These are phyloP conservation scores for Castanea sativa DNA, from an alignment of 306 rosid genomes.

Conservation along the genomic window DNA sequence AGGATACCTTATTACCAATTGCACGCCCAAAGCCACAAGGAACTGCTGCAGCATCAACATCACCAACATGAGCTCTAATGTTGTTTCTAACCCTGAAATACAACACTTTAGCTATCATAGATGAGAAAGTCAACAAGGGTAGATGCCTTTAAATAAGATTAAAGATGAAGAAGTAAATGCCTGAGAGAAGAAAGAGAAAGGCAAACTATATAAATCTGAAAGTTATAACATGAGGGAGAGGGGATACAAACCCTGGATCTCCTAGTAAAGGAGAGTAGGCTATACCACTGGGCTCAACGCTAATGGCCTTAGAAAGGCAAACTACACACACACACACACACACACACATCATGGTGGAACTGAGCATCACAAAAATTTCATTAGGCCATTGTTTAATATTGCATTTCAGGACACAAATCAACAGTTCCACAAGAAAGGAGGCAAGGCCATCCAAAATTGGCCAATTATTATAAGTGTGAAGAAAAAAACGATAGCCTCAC, in stretches of 20 bases:
- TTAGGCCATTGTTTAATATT: conserved; percentile 7
- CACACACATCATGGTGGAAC: background rate
- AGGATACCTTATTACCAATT: conserved; percentile 89
- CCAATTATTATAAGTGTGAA: conserved; percentile 21
- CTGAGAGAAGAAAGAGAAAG: conserved; percentile 1
- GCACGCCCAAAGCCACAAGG: conserved; percentile 99
- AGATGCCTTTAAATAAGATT: conserved; percentile 7
- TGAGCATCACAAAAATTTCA: background rate
- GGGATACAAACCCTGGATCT: too few relatives aligned
- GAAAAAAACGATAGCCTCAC: conserved; percentile 15
- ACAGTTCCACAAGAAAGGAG: conserved; percentile 11
- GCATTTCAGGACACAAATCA: conserved; percentile 16
- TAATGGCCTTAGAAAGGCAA: too few relatives aligned
- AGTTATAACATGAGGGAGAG: too few relatives aligned
- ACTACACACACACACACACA: too few relatives aligned
- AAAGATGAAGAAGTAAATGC: background rate
- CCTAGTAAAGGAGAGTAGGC: too few relatives aligned
- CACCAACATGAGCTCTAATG: conserved; percentile 77
- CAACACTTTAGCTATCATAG: conserved; percentile 28
- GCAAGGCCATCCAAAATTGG: conserved; percentile 11
- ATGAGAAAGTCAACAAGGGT: conserved; percentile 18
- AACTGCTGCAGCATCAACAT: conserved; percentile 97
- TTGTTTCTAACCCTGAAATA: conserved; percentile 69
- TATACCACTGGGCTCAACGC: too few relatives aligned
- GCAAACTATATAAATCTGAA: conserved; percentile 10